Base-by-base conservation (phyloP, 78 protist genomes). In the Neovahlkampfia damariscottae region DNA sequence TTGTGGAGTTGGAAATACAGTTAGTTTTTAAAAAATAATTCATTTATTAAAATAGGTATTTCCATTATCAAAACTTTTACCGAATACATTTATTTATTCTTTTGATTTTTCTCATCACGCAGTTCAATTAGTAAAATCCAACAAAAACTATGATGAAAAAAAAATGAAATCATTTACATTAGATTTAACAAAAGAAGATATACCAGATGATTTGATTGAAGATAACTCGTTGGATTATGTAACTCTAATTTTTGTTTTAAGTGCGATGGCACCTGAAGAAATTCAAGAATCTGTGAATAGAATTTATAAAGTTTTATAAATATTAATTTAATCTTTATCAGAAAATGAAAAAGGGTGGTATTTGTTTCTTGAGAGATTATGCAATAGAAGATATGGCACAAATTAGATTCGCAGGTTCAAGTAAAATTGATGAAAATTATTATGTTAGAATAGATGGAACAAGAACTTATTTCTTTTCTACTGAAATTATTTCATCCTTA, bases 1-100 rank as follows among this genome's bases (percentile, higher is more conserved):
- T 27, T 78, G 82, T 39, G 82, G 82, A 5, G 82, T 78, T 27
- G 82, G 82, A 40, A 78, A 78, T 31, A 71, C 82, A 2, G 4
- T 78, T 19, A 50, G 62, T 50, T 50, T 19, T n/a, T n/a, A n/a
- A 50, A 19, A 50, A 50, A 50, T 19, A 50, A 50, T 19, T 50
- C 62, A 50, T 19, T 50, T 50, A 50, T 19, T 50, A n/a, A n/a
- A n/a, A 19, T 19, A 50, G 62, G 19, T 50, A 2, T 69, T 28
- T 74, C 82, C 1, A 3, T 78, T 36, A 3, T 68, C 1, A 37
- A 77, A 73, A 5, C 76, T 38, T 32, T 41, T 38, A 32, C 72
- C 80, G 28, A 3, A 27, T n/a, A 39, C 66, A 2, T 6, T 30
- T 4, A 9, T 75, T 8, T 39, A 39, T 6, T 71, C 40, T 7